Evolutionary conservation across 441 rosid genomes (phyloP).

Genomic region (Gossypium davidsonii): DNA sequence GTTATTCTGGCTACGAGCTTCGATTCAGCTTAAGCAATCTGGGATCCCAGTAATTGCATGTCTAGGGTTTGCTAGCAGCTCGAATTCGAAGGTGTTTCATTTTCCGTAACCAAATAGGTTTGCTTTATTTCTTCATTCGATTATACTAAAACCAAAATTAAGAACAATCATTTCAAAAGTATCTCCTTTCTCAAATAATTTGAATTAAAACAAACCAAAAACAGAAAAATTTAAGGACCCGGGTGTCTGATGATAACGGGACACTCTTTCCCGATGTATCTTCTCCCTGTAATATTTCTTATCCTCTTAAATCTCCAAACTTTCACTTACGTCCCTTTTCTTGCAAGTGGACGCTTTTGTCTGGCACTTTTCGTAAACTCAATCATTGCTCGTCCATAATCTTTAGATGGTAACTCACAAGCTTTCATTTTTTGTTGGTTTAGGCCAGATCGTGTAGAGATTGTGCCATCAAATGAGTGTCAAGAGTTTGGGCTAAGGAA

Average conservation of each 20-base stretch:
- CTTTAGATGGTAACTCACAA: neutral
- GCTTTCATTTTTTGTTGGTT: neutral
- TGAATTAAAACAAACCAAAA: neutral
- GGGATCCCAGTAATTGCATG: conserved; percentile 4
- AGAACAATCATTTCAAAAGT: neutral
- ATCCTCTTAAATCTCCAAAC: neutral
- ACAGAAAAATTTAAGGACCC: neutral
- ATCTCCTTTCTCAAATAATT: neutral
- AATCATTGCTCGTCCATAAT: neutral
- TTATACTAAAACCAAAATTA: neutral
- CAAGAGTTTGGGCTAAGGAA: conserved; percentile 18
- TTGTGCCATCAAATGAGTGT: conserved; percentile 18
- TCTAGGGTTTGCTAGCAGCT: conserved; percentile 13
- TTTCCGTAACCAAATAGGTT: conserved; percentile 5
- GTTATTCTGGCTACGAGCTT: neutral
- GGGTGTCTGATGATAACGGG: neutral
- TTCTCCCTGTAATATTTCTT: neutral
- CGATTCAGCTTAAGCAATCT: conserved; percentile 8
- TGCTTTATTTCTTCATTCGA: neutral
- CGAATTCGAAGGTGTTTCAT: neutral
- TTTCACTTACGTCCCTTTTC: neutral
- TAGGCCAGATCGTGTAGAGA: conserved; percentile 17
- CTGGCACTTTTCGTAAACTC: neutral
- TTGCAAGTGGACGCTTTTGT: neutral
- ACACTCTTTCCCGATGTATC: neutral